These are phyloP conservation scores for Heimioporus sp. DNA, from an alignment of 768 basidiomycete genomes.

Conservation along the genomic window DNA sequence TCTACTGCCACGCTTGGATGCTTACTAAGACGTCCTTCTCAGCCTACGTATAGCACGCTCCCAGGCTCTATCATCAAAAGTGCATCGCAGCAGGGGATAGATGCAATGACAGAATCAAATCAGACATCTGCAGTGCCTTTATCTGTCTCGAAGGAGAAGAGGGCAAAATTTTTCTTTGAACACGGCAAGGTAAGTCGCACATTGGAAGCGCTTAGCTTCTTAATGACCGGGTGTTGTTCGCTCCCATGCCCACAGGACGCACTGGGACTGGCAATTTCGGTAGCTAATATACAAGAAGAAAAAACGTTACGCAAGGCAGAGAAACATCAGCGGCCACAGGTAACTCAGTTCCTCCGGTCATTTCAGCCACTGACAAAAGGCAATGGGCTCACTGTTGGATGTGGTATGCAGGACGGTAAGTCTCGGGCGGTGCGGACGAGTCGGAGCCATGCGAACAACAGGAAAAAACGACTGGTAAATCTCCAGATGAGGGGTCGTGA, in stretches of 20 bases:
- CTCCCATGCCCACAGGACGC: slow-evolving; percentile 39
- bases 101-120: slow-evolving; percentile 28
- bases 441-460: slow-evolving; percentile 23
- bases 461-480: slow-evolving; percentile 41
- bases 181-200: slow-evolving; percentile 31
- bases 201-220: slow-evolving; percentile 11
- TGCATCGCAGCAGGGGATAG: slow-evolving; percentile 5
- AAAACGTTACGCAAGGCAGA: slow-evolving; percentile 38
- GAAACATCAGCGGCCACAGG: slow-evolving; percentile 42
- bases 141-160: slow-evolving; percentile 26
- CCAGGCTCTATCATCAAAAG: slow-evolving; percentile 14
- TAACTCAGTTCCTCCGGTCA: slow-evolving; percentile 12
- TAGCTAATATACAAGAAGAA: slow-evolving; percentile 46
- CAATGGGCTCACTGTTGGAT: slow-evolving; percentile 17
- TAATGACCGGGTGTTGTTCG: slow-evolving; percentile 20
- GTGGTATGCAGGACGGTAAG: slow-evolving; percentile 25
- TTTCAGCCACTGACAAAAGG: slow-evolving; percentile 10
- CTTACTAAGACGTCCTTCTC: slow-evolving; percentile 11
- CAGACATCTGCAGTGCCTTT: slow-evolving; percentile 18
- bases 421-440: slow-evolving; percentile 26
- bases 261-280: slow-evolving; percentile 44
- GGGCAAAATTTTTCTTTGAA: slow-evolving; percentile 28
- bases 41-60: background rate
- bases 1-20: slow-evolving; percentile 12
- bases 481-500: slow-evolving; percentile 10